phyloP scores from a whole-genome alignment of 805 yeast genomes.

The Zygotorulaspora chibaensis region DNA sequence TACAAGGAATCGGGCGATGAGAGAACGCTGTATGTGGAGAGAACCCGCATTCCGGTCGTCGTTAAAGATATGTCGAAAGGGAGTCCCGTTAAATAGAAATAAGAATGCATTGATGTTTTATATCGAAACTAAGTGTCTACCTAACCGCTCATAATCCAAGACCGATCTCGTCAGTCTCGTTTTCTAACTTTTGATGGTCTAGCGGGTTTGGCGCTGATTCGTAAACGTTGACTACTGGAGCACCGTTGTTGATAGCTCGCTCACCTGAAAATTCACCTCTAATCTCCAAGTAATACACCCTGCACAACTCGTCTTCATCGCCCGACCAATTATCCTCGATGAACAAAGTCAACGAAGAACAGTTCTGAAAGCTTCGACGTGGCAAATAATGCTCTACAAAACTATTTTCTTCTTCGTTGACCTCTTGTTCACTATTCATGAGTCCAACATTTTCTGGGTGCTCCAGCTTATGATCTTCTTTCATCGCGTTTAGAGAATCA shows the following conservation, averaged over 20 bases:
- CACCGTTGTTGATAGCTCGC: slow-evolving; percentile 11
- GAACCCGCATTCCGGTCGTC: slow-evolving; percentile 10
- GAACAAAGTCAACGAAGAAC: slow-evolving; percentile 62
- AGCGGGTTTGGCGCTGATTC: slow-evolving; percentile 92
- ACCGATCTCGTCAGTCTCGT: slow-evolving; percentile 16
- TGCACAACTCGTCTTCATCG: slow-evolving; percentile 55
- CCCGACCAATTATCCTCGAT: slow-evolving; percentile 62
- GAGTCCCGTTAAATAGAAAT: slow-evolving; percentile 13
- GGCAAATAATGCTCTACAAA: slow-evolving; percentile 83
- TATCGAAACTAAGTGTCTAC: neutral
- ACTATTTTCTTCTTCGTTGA: slow-evolving; percentile 42
- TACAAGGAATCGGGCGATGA: slow-evolving; percentile 14
- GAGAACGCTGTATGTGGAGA: slow-evolving; percentile 11
- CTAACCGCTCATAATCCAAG: slow-evolving; percentile 14
- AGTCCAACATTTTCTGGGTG: slow-evolving; percentile 60
- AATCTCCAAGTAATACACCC: slow-evolving; percentile 66
- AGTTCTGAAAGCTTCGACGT: slow-evolving; percentile 66
- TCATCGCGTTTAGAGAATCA: slow-evolving; percentile 47
- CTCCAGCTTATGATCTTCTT: slow-evolving; percentile 48
- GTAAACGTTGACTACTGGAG: slow-evolving; percentile 70
- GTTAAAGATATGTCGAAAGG: slow-evolving; percentile 19
- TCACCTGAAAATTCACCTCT: slow-evolving; percentile 58
- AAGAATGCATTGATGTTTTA: neutral
- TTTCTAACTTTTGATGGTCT: slow-evolving; percentile 57
- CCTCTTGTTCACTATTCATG: slow-evolving; percentile 36